phyloP scores from a whole-genome alignment of 345 rosid genomes.

The Microthlaspi erraticum region DNA sequence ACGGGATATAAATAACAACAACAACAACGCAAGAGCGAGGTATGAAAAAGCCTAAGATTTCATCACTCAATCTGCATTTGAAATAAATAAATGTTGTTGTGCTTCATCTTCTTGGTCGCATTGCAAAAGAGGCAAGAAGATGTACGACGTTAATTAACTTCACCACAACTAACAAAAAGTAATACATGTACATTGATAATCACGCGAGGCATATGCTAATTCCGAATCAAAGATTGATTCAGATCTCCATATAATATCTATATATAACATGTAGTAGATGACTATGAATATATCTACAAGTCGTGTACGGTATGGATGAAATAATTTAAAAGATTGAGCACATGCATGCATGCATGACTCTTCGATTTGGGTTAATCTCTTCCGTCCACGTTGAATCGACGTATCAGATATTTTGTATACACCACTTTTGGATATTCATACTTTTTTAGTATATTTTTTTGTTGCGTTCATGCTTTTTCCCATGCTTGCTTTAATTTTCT shows the following conservation, averaged over 20 bases:
- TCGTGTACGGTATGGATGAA: slow-evolving; percentile 34
- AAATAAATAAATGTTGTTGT: too few species aligned
- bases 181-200: too few species aligned
- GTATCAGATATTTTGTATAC: slow-evolving; percentile 27
- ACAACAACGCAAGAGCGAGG: not conserved
- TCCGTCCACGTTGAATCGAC: slow-evolving; percentile 41
- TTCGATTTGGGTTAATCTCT: slow-evolving; percentile 33
- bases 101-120: too few species aligned
- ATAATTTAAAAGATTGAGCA: slow-evolving; percentile 30
- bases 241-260: not conserved
- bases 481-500: slow-evolving; percentile 32
- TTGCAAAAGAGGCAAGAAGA: too few species aligned
- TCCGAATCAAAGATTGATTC: not conserved
- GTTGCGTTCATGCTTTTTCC: slow-evolving; percentile 16
- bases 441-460: slow-evolving; percentile 4
- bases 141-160: too few species aligned
- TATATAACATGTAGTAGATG: not conserved
- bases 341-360: slow-evolving; percentile 47
- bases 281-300: slow-evolving; percentile 2
- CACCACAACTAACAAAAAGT: too few species aligned
- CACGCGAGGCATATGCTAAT: too few species aligned
- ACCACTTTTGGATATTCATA: slow-evolving; percentile 16
- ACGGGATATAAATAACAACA: not conserved
- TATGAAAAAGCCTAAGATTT: not conserved
- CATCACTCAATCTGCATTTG: not conserved